Evolutionary conservation across 1,284 basidiomycete species (phyloP), one percentile per base, ranked within the genome.

Genomic region (Cryptococcus sp.): DNA sequence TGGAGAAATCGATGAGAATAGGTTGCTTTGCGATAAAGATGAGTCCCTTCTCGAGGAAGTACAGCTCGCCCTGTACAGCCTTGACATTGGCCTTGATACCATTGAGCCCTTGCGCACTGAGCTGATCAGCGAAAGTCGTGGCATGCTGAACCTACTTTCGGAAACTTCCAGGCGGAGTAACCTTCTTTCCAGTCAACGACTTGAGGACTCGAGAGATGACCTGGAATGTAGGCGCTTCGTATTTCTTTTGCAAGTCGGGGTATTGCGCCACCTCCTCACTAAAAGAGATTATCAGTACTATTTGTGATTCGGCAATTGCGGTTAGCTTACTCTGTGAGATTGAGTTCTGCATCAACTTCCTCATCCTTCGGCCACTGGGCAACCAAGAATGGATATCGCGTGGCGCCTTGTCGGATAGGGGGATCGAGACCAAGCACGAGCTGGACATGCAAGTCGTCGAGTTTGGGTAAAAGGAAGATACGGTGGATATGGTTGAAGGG

Each of bases 1-100:
- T 93, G 56, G 86, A 85, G 65, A 96, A 88, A 65, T 96, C 91
- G 68, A 98, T 85, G 69, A 97, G 87, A 40, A 89, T 87, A 1
- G 96, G 94, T 70, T 93, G 89, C 79, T 98, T 99, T 58, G 94
- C 93, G 55, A 99, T 93, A 81, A 98, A 99, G 79, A 99, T 91
- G 50, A 99, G 83, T 75, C 90, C 92, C 84, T 97, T 97, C 76
- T 99, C 96, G 62, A 99, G 87, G 81, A 98, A 87, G 84, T 97
- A 99, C 25, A 99, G 86, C 76, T 97, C 92, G 62, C 96, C 96
- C 77, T 97, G 94, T 16, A 91, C 86, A 45, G 96, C 96, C 80
- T 99, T 99, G 71, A 99, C 84, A 78, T 98, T 98, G 67, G 93
- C 94, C 81, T 98, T 98, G 80, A 99, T 79, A 50, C 82, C 81